These are phyloP conservation scores for Aspergillus texensis DNA, from an alignment of 2,329 filamentous ascomycete species.

Conservation along the genomic window DNA sequence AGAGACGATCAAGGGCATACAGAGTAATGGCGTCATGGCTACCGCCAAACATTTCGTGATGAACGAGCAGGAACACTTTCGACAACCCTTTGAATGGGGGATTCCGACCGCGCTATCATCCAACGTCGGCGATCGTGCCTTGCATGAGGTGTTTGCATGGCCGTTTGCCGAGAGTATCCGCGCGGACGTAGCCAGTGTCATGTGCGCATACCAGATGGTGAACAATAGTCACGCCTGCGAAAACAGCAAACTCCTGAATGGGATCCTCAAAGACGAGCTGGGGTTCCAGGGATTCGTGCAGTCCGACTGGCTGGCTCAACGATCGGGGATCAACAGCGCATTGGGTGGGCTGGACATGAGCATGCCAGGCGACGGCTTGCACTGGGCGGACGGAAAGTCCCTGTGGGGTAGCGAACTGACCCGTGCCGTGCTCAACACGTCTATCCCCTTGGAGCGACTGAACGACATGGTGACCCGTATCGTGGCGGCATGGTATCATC, in stretches of 20 bases:
- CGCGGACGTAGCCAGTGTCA: slow-evolving; percentile 61
- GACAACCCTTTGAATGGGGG: slow-evolving; percentile 11
- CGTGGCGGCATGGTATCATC: slow-evolving; percentile 53
- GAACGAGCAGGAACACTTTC: slow-evolving; percentile 66
- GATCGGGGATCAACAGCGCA: slow-evolving; percentile 67
- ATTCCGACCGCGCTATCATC: slow-evolving; percentile 30
- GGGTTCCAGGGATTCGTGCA: slow-evolving; percentile 81
- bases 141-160: slow-evolving; percentile 78
- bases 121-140: slow-evolving; percentile 71
- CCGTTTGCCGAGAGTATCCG: slow-evolving; percentile 73
- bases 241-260: slow-evolving; percentile 75
- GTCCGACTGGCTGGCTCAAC: slow-evolving; percentile 79
- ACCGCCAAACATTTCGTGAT: slow-evolving; percentile 51
- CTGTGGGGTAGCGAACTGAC: slow-evolving; percentile 46
- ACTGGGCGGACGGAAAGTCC: slow-evolving; percentile 25
- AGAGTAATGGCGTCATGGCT: slow-evolving; percentile 46
- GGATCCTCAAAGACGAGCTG: slow-evolving; percentile 75
- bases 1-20: slow-evolving; percentile 46
- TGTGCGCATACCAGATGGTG: slow-evolving; percentile 61
- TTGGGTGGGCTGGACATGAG: slow-evolving; percentile 79
- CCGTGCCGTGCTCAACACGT: slow-evolving; percentile 62
- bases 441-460: slow-evolving; percentile 57
- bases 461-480: slow-evolving; percentile 63
- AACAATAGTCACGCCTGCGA: slow-evolving; percentile 82
- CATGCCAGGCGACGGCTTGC: slow-evolving; percentile 67